Evolutionary conservation across 1,284 basidiomycete species (phyloP).

Genomic region (Cutaneotrichosporon dermatis): DNA sequence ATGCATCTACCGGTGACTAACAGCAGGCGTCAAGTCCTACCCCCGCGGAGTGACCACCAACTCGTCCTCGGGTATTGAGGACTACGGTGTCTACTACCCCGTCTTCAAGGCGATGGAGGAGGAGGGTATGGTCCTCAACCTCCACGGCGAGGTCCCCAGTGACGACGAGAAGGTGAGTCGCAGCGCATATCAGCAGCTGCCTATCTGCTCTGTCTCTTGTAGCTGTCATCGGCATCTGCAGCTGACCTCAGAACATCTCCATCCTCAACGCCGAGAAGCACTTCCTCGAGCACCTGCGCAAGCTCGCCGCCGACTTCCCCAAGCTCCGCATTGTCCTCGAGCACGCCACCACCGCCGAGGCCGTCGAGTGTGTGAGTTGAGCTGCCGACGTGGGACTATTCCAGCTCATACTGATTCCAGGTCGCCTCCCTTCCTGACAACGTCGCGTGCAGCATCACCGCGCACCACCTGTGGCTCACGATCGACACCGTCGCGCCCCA

Average conservation of each 20-base stretch:
- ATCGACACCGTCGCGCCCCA: constrained; percentile 98
- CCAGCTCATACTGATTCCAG: constrained; percentile 9
- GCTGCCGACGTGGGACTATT: too few species aligned
- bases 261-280: constrained; percentile 88
- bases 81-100: constrained; percentile 90
- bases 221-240: too few species aligned
- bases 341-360: constrained; percentile 95
- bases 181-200: too few species aligned
- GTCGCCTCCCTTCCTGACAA: constrained; percentile 76
- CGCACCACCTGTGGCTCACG: constrained; percentile 89
- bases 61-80: constrained; percentile 93
- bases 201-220: too few species aligned
- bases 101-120: constrained; percentile 95
- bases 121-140: constrained; percentile 87
- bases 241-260: constrained; percentile 67
- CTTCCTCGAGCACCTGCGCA: constrained; percentile 83
- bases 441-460: constrained; percentile 95
- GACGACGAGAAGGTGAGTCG: constrained; percentile 62
- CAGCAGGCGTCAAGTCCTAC: constrained; percentile 88
- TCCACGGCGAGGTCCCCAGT: constrained; percentile 95
- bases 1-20: too few species aligned
- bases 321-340: constrained; percentile 92
- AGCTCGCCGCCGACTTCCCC: constrained; percentile 83
- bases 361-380: constrained; percentile 67
- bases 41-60: constrained; percentile 98